Percentiles rank a stretch among this genome's conserved stretches.
phyloP scores from a whole-genome alignment of 352 stramenopile species.

The Pythium sukuiense region DNA sequence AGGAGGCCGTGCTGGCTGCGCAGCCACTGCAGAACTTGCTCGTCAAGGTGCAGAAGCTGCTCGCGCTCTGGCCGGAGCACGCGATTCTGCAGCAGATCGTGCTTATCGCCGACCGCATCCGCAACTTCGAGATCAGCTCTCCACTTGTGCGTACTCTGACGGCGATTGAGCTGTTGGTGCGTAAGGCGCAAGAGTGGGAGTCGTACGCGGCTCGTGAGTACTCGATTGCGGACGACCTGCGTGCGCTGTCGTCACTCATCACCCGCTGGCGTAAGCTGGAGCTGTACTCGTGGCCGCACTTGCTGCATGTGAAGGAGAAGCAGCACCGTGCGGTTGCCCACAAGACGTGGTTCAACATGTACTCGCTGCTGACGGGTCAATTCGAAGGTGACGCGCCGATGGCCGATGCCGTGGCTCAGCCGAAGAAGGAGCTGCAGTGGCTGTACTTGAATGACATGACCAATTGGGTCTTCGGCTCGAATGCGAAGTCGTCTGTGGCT shows the following conservation, averaged over 20 bases:
- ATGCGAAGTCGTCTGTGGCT: conserved; percentile 8
- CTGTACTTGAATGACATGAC: conserved; percentile 62
- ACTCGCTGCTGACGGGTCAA: conserved; percentile 79
- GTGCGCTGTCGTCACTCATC: conserved; percentile 93
- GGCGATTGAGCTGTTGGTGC: conserved; percentile 95
- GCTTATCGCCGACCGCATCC: conserved; percentile 86
- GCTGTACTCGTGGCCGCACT: conserved; percentile 95
- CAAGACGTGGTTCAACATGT: conserved; percentile 90
- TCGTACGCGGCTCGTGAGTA: conserved; percentile 93
- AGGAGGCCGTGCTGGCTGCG: conserved; percentile 90
- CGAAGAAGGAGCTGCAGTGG: conserved; percentile 45
- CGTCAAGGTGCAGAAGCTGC: conserved; percentile 87
- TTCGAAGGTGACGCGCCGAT: conserved; percentile 49
- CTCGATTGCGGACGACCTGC: conserved; percentile 90
- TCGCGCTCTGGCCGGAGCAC: conserved; percentile 96
- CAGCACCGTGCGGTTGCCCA: conserved; percentile 70
- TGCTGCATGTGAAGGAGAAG: conserved; percentile 91
- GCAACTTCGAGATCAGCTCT: conserved; percentile 86
- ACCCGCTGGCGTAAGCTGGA: conserved; percentile 98
- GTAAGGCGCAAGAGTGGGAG: conserved; percentile 99
- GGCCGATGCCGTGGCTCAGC: background rate
- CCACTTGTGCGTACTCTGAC: conserved; percentile 91
- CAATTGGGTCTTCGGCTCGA: conserved; percentile 57
- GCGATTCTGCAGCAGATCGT: conserved; percentile 95
- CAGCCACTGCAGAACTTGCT: conserved; percentile 89